Base-by-base conservation (phyloP, 2,329 filamentous ascomycete genomes). In the Bipolaris gigantea region DNA sequence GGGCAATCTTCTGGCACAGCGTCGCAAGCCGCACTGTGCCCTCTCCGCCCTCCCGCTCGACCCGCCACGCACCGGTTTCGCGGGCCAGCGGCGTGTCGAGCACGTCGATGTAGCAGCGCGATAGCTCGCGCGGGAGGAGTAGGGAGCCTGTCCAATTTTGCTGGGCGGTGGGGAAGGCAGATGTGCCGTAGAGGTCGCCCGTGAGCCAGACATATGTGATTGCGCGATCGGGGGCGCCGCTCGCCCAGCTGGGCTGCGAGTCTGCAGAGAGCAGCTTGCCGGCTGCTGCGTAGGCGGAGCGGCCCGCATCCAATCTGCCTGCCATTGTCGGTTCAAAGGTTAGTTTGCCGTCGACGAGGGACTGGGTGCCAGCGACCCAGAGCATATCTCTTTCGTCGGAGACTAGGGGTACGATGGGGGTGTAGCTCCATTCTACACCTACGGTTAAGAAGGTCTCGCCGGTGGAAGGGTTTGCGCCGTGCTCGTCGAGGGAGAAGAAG, bases 131-230 rank as follows among this genome's bases (percentile, higher is more conserved):
- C 0, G 77, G 76, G 1, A 79, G 71, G 1, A 79, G 61, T 13
- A 80, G 67, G 1, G 75, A 70, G 2, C 77, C 76, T 1, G 75
- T 76, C 77, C 77, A 79, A 41, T 78, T 78, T 53, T 79, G 77
- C 59, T 78, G 76, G 0, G 59, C 18, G 18, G 70, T 74, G 2
- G 76, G 76, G 50, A 78, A 77, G 8, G 44, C n/a, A 2, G 46
- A 30, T 5, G 72, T 75, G 0, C 69, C 76, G 51, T 74, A 79
- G 48, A 74, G 72, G 50, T 78, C 69, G n/a, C 75, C 76, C 2
- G 75, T 79, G 36, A 79, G 60, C 77, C 77, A 79, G 1, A 78
- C 18, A 48, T 76, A 77, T 5, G 66, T 65, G 43, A 79, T 70
- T 56, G 76, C 78, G 4, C 76, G 72, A 54, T 79, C 75, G 1